Percentiles rank a stretch among this genome's conserved stretches.
phyloP scores from a whole-genome alignment of 192 early-diverging fungal species.

The Coemansia sp. region DNA sequence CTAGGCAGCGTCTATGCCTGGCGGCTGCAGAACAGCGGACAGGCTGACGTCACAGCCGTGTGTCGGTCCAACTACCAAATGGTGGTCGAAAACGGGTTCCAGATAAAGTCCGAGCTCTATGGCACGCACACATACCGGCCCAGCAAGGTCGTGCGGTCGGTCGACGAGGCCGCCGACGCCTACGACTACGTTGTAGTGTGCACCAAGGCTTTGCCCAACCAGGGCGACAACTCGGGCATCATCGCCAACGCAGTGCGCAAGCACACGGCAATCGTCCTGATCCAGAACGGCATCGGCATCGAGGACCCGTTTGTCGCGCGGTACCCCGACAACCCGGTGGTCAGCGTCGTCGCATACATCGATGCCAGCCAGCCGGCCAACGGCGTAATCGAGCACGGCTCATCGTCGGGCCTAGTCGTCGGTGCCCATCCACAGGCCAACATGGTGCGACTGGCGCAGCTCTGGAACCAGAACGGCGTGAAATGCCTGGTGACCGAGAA shows the following conservation, averaged over 20 bases:
- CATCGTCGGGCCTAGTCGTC: conserved; percentile 37
- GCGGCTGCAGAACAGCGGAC: conserved; percentile 57
- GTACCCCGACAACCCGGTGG: conserved; percentile 62
- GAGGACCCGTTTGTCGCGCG: conserved; percentile 57
- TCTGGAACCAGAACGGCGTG: conserved; percentile 49
- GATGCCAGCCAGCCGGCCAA: conserved; percentile 57
- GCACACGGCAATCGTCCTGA: conserved; percentile 59
- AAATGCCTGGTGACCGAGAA: conserved; percentile 46
- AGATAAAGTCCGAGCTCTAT: conserved; percentile 56
- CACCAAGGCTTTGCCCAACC: conserved; percentile 66
- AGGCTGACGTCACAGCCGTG: conserved; percentile 54
- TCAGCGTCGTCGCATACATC: conserved; percentile 63
- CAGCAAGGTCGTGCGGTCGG: conserved; percentile 51
- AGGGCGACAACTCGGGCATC: conserved; percentile 56
- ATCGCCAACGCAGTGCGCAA: conserved; percentile 56
- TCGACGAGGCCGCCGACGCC: conserved; percentile 26
- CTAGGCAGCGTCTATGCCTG: conserved; percentile 64
- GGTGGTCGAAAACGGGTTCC: conserved; percentile 56
- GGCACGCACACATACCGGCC: conserved; percentile 59
- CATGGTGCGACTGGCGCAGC: conserved; percentile 35
- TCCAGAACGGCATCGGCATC: conserved; percentile 72
- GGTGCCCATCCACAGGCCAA: conserved; percentile 22
- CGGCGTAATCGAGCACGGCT: conserved; percentile 58
- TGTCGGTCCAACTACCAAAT: conserved; percentile 67
- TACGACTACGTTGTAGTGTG: conserved; percentile 64